Percentiles rank a stretch among this genome's conserved stretches.
Conservation (phyloP, 495 filamentous ascomycete genomes). For the Platismatia glauca region DNA sequence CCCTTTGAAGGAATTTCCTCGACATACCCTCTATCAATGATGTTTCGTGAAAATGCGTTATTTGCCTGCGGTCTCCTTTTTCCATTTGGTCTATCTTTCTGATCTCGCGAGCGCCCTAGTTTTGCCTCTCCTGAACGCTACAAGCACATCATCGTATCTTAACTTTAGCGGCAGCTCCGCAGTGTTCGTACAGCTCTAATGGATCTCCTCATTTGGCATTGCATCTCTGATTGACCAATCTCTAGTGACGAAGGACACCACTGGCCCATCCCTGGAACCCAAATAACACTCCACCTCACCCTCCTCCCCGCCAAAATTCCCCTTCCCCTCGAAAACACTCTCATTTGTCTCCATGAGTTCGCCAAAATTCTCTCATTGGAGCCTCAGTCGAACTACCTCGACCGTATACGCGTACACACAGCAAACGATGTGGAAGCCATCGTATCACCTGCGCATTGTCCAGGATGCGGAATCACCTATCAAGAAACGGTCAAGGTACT, state of each 20-base stretch:
- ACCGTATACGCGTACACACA: background rate
- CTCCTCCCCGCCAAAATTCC: background rate
- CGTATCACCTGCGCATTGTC: background rate
- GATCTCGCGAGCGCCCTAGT: background rate
- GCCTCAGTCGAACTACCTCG: background rate
- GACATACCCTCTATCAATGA: background rate
- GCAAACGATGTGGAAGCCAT: background rate
- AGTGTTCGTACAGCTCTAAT: background rate
- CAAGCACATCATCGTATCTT: background rate
- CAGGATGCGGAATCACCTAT: background rate
- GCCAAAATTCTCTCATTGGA: background rate
- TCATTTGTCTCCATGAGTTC: background rate
- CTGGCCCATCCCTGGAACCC: background rate
- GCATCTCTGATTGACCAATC: background rate
- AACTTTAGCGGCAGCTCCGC: background rate
- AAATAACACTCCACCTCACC: background rate
- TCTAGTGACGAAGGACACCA: background rate
- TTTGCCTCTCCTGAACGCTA: background rate
- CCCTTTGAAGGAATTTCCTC: too few species aligned
- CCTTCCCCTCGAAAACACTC: background rate
- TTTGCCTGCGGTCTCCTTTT: background rate
- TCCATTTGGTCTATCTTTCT: background rate
- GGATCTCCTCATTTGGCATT: background rate
- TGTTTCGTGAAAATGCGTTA: background rate
- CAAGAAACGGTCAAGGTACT: background rate